Percentiles rank a stretch among this genome's conserved stretches.
phyloP scores from a whole-genome alignment of 495 filamentous ascomycete species.

The Penicillium herquei region DNA sequence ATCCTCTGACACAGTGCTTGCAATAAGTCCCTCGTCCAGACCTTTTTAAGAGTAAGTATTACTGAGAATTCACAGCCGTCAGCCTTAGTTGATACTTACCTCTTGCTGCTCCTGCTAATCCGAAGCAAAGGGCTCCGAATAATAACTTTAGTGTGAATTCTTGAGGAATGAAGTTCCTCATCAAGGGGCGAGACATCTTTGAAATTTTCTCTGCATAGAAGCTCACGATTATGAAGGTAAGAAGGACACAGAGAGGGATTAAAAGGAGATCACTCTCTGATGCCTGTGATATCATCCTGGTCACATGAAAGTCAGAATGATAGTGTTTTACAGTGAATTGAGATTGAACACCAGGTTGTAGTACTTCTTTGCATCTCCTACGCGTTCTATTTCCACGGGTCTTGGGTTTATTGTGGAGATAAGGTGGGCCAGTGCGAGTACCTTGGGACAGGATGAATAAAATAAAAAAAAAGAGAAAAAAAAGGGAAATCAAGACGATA shows the following conservation, averaged over 20 bases:
- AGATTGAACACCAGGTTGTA: not conserved
- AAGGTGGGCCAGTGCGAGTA: not conserved
- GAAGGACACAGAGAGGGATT: too few species aligned
- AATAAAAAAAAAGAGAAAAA: not conserved
- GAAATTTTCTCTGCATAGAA: not conserved
- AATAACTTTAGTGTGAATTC: not conserved
- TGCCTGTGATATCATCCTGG: too few species aligned
- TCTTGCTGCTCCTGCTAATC: not conserved
- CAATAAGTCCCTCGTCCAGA: slow-evolving; percentile 62
- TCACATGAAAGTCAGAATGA: not conserved
- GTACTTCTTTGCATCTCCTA: not conserved
- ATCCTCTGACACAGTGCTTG: slow-evolving; percentile 28
- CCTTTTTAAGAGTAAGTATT: slow-evolving; percentile 1
- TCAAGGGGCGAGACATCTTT: not conserved
- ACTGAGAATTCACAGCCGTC: not conserved
- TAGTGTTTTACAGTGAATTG: not conserved
- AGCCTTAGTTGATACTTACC: not conserved
- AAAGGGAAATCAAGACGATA: too few species aligned
- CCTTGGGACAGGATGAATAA: not conserved
- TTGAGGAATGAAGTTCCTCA: not conserved
- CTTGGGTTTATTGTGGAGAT: not conserved
- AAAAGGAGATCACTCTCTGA: too few species aligned
- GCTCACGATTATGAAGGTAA: not conserved
- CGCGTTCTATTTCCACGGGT: not conserved
- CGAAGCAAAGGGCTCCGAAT: not conserved